These are phyloP conservation scores for Cephalotrichum gorgonifer DNA, from an alignment of 2,329 filamentous ascomycete species.

Conservation along the genomic window DNA sequence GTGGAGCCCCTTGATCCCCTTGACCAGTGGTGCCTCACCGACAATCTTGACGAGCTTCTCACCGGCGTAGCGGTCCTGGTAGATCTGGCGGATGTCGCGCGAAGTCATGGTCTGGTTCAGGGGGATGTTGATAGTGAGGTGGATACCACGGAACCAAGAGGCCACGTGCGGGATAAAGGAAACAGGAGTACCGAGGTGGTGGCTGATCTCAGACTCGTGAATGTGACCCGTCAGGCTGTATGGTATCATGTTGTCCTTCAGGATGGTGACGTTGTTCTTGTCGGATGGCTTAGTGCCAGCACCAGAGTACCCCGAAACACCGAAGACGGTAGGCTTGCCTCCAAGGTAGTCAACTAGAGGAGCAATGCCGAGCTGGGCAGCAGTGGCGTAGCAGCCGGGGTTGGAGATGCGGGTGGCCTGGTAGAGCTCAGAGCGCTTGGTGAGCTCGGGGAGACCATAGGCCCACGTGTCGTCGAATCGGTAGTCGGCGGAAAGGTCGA, in stretches of 20 bases:
- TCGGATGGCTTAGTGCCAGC: constrained; percentile 89
- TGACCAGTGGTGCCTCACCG: constrained; percentile 75
- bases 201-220: constrained; percentile 83
- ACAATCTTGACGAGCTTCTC: constrained; percentile 91
- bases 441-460: constrained; percentile 82
- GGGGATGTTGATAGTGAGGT: constrained; percentile 83
- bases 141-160: constrained; percentile 95
- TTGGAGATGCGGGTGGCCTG: constrained; percentile 77
- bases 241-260: constrained; percentile 80
- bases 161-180: constrained; percentile 91
- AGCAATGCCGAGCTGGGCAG: constrained; percentile 78
- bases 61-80: constrained; percentile 91
- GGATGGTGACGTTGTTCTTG: constrained; percentile 80
- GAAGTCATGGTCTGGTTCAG: constrained; percentile 79
- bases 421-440: constrained; percentile 65
- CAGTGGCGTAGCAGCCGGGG: constrained; percentile 93
- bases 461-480: constrained; percentile 80
- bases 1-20: constrained; percentile 74
- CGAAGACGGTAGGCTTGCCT: constrained; percentile 74
- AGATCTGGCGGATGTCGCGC: constrained; percentile 85
- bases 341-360: constrained; percentile 69
- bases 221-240: constrained; percentile 91
- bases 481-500: constrained; percentile 96
- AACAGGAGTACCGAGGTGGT: constrained; percentile 62
- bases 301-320: constrained; percentile 87